Evolutionary conservation across 2,329 filamentous ascomycete genomes (phyloP).

Genomic region (Colletotrichum zoysiae): DNA sequence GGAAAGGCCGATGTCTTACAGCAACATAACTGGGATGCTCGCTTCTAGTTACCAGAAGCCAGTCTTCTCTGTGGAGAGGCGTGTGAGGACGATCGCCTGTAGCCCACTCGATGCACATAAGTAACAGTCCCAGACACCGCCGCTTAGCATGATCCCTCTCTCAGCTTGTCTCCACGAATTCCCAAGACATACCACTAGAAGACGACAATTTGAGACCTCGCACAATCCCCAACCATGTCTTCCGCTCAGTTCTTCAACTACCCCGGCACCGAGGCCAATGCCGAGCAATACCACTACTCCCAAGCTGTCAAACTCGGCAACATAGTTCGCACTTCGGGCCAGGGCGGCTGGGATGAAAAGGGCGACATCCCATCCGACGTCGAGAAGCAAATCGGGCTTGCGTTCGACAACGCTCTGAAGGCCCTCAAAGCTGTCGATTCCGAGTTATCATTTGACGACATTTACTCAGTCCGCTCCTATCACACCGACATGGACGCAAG

Average conservation of each 20-base stretch:
- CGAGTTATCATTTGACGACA: conserved; percentile 51
- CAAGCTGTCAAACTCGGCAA: conserved; percentile 47
- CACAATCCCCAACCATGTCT: background rate
- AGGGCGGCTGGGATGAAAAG: conserved; percentile 45
- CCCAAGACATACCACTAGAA: background rate
- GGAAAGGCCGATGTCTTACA: background rate
- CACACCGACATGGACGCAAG: conserved; percentile 46
- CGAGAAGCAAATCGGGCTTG: conserved; percentile 58
- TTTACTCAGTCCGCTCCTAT: conserved; percentile 46
- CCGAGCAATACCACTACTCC: conserved; percentile 46
- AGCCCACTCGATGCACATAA: background rate
- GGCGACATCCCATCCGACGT: conserved; percentile 42
- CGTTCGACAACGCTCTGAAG: conserved; percentile 45
- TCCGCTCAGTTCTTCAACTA: conserved; percentile 41
- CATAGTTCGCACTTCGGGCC: conserved; percentile 46
- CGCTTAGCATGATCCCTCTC: background rate
- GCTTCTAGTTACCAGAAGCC: background rate
- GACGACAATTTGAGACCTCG: no score
- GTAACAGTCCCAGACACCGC: background rate
- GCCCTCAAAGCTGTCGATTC: conserved; percentile 45
- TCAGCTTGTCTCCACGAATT: background rate
- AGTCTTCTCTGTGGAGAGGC: no score
- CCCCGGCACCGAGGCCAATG: conserved; percentile 43
- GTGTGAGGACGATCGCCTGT: background rate
- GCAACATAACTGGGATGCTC: background rate